Evolutionary conservation across 768 basidiomycete species (phyloP).

Genomic region (Tephrocybe sp.): DNA sequence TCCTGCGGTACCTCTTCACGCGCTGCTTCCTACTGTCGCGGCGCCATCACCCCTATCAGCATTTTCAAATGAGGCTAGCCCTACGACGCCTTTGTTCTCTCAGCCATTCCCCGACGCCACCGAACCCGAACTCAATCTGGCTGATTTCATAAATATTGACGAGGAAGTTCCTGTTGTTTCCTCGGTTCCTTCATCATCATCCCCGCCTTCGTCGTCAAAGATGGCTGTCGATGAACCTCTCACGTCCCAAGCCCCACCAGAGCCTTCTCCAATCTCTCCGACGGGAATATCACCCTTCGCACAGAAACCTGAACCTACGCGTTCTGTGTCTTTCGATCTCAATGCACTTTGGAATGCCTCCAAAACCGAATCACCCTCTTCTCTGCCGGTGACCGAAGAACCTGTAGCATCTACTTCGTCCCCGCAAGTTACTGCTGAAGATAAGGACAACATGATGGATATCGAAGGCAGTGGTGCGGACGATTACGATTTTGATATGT

Average conservation of each 20-base stretch:
- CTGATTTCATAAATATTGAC: conserved; percentile 76
- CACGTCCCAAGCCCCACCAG: conserved; percentile 11
- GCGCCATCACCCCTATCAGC: conserved; percentile 23
- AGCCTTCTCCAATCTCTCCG: conserved; percentile 21
- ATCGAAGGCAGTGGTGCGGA: conserved; percentile 46
- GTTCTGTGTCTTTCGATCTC: conserved; percentile 64
- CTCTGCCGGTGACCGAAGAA: conserved; percentile 11
- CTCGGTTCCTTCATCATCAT: conserved; percentile 21
- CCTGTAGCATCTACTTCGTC: conserved; percentile 23
- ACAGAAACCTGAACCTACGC: conserved; percentile 42
- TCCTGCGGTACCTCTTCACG: conserved; percentile 53
- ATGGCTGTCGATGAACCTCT: conserved; percentile 17
- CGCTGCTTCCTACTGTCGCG: conserved; percentile 28
- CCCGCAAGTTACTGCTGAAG: conserved; percentile 26
- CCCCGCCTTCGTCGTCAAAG: conserved; percentile 8
- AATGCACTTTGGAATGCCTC: conserved; percentile 68
- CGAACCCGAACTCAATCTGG: conserved; percentile 69
- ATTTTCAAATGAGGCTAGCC: conserved; percentile 22
- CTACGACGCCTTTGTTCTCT: conserved; percentile 2
- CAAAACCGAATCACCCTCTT: conserved; percentile 24
- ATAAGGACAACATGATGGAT: conserved; percentile 45
- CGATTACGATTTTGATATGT: conserved; percentile 87
- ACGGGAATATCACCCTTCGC: conserved; percentile 50
- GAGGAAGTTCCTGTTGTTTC: conserved; percentile 47
- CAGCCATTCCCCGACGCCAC: conserved; percentile 35